Conservation (phyloP, 1,139 yeast species). For the Candida sanyaensis region DNA sequence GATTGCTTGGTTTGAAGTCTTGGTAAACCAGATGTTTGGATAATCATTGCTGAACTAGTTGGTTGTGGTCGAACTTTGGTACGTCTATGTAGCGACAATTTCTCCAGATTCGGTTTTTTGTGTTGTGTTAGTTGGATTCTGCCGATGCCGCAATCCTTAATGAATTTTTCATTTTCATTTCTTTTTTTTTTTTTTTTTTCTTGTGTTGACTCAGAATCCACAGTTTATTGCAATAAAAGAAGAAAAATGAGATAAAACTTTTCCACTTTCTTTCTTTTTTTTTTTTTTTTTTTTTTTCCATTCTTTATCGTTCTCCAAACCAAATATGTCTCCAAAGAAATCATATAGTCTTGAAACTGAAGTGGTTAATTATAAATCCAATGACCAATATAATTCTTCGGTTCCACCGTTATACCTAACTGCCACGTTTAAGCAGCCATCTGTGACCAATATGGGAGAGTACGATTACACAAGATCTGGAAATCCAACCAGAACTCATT, state of each 20-base stretch:
- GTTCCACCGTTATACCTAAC: conserved; percentile 90
- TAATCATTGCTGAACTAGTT: too few species aligned
- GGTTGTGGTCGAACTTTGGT: too few species aligned
- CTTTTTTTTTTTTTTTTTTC: neutral
- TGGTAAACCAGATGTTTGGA: too few species aligned
- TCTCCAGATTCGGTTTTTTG: too few species aligned
- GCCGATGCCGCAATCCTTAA: too few species aligned
- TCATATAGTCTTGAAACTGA: conserved; percentile 65
- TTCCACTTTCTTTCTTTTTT: neutral
- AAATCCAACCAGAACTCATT: conserved; percentile 82
- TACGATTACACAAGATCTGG: conserved; percentile 95
- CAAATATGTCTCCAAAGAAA: conserved; percentile 29
- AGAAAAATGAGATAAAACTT: neutral
- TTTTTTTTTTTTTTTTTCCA: neutral
- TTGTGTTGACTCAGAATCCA: conserved; percentile 3
- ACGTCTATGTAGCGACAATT: too few species aligned
- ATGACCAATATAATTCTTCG: conserved; percentile 79
- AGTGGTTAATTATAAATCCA: conserved; percentile 63
- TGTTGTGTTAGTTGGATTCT: too few species aligned
- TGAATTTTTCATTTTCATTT: too few species aligned
- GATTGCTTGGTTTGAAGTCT: too few species aligned
- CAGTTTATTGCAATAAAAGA: neutral
- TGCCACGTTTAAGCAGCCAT: conserved; percentile 87
- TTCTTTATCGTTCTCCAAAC: neutral
- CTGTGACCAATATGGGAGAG: conserved; percentile 75